Conservation (phyloP, 805 yeast species). For the Candida fluviatilis region DNA sequence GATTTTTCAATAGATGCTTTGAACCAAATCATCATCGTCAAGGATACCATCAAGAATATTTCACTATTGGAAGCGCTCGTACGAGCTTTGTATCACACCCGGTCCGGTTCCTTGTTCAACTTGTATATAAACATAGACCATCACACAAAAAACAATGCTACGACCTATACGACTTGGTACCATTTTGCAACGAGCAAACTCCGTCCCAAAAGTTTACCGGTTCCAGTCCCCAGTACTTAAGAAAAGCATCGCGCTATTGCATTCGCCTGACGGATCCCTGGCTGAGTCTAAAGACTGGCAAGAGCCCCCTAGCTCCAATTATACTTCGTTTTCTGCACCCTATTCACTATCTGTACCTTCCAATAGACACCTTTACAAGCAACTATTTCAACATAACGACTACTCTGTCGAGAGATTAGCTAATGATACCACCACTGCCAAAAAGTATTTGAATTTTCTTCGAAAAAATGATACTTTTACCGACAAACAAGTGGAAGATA, state of each 20-base stretch:
- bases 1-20: not conserved
- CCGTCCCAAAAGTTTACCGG: no score
- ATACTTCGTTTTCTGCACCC: not conserved
- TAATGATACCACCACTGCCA: not conserved
- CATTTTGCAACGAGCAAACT: not conserved
- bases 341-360: not conserved
- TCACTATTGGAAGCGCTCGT: not conserved
- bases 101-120: no score
- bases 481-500: conserved; percentile 10
- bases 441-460: conserved; percentile 13
- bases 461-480: conserved; percentile 2
- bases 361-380: not conserved
- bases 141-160: no score
- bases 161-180: not conserved
- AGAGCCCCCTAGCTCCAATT: not conserved
- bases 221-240: not conserved
- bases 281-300: not conserved
- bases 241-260: not conserved
- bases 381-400: not conserved
- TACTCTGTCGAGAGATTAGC: conserved; percentile 1
- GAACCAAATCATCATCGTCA: no score
- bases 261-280: not conserved
- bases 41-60: no score
- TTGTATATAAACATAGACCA: no score
- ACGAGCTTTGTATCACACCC: not conserved